Base-by-base conservation (phyloP, 192 early-diverging fungal genomes). In the Powellomyces hirtus region DNA sequence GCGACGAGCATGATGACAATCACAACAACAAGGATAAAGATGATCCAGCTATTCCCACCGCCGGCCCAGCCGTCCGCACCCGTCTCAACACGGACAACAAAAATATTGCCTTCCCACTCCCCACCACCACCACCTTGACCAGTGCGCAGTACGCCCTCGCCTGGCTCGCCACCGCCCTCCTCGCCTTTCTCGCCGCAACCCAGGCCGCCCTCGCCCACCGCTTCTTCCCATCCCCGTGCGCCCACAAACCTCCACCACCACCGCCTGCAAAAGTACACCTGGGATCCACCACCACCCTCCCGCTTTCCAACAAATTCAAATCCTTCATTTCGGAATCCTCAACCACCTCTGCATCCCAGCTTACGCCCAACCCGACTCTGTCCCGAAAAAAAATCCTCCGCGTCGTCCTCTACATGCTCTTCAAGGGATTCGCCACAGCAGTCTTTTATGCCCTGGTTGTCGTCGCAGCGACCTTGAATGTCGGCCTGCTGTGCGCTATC, bases 81-180 rank as follows among this genome's bases (percentile, higher is more conserved):
- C 33, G 26, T 34, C 29, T 56, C 29, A 56, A 56, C 29, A 56
- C 53, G 7, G 53, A 56, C 53, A 56, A 56, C 53, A 31, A 22
- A 14, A 56, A 56, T 16, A 27, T 56, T 34, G 53, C 53, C 7
- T 31, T 56, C 29, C 53, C 53, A 31, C 4, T 34, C 29, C 31
- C 53, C 20, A 56, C 53, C 5, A 24, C 16, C n/a, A 56, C 53
- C 7, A 16, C 31, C 27, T 31, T 56, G 26, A 34, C 29, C 16
- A 16, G 16, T 31, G 53, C 4, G 27, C 29, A 56, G 29, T 56
- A 56, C 53, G 53, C 53, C 29, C 27, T 4, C 29, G 53, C 53
- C 5, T 56, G 53, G 53, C 26, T 56, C 29, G 4, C 4, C 29
- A 34, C 53, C 2, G 24, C 29, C 20, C 27, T 56, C 29, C 53